Evolutionary conservation across 2,329 filamentous ascomycete genomes (phyloP).

Genomic region (Aureobasidium sp.): DNA sequence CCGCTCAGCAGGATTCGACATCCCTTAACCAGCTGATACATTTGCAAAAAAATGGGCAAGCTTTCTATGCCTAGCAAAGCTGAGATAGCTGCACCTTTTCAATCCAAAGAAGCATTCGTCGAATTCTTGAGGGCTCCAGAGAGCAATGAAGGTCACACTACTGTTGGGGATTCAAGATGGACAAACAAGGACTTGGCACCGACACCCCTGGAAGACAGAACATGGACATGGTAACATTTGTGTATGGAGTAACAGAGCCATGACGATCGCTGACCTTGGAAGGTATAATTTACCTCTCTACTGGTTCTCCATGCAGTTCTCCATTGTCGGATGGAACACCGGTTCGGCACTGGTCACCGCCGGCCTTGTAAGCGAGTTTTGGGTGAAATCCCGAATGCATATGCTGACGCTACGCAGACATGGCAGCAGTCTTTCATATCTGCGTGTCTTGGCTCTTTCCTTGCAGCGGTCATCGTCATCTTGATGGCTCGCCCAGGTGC

Average conservation of each 20-base stretch:
- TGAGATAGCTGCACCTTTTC: constrained; percentile 11
- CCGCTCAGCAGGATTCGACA: background rate
- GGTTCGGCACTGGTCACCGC: constrained; percentile 15
- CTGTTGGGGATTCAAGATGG: background rate
- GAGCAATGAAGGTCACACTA: constrained; percentile 16
- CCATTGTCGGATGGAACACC: constrained; percentile 17
- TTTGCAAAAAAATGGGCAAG: constrained; percentile 6
- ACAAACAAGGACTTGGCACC: background rate
- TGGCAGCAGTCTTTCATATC: constrained; percentile 17
- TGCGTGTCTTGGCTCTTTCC: constrained; percentile 12
- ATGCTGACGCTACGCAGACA: constrained; percentile 9
- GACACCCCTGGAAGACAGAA: background rate
- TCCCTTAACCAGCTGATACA: background rate
- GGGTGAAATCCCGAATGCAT: background rate
- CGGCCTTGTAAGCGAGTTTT: constrained; percentile 11
- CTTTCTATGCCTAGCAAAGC: constrained; percentile 9
- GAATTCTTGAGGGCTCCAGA: constrained; percentile 14
- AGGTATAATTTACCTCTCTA: constrained; percentile 13
- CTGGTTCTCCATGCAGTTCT: constrained; percentile 16
- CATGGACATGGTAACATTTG: background rate
- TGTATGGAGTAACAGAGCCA: background rate
- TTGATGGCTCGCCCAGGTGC: constrained; percentile 17
- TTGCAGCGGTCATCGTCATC: constrained; percentile 13
- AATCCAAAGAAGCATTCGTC: constrained; percentile 12
- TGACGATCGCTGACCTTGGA: background rate